Conservation (phyloP, 2,329 filamentous ascomycete species). For the Fusarium multiceps region DNA sequence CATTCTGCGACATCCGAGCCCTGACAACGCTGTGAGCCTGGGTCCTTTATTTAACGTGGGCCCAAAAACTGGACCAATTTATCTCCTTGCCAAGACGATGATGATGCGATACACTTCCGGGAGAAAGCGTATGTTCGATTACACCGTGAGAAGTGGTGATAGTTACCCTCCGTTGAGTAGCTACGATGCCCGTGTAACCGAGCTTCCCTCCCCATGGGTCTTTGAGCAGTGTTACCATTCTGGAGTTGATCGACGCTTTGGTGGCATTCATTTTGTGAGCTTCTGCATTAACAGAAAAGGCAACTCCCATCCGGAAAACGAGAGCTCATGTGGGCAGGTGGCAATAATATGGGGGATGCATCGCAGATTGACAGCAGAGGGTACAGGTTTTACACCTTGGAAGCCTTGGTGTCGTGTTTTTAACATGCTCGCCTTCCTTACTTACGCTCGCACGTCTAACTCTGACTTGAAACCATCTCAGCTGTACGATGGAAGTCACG, state of each 20-base stretch:
- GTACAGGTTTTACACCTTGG: not conserved
- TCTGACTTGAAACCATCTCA: slow-evolving; percentile 14
- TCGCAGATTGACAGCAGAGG: not conserved
- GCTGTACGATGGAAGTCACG: not conserved
- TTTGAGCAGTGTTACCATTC: slow-evolving; percentile 26
- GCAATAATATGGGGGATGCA: slow-evolving; percentile 41
- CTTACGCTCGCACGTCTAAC: not conserved
- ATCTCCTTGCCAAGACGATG: slow-evolving; percentile 22
- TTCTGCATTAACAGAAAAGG: slow-evolving; percentile 3
- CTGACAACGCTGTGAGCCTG: slow-evolving; percentile 17
- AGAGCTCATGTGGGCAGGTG: not conserved
- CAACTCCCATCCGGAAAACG: not conserved
- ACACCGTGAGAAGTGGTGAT: slow-evolving; percentile 1
- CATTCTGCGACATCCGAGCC: slow-evolving; percentile 36
- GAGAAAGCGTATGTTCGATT: not conserved
- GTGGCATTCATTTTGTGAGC: slow-evolving; percentile 38
- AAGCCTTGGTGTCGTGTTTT: slow-evolving; percentile 41
- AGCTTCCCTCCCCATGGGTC: slow-evolving; percentile 35
- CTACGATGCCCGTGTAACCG: slow-evolving; percentile 23
- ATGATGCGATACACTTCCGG: not conserved
- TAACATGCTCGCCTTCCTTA: slow-evolving; percentile 20
- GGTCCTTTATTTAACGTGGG: not conserved
- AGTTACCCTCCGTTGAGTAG: slow-evolving; percentile 32
- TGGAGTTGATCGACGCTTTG: slow-evolving; percentile 21
- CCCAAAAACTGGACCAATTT: slow-evolving; percentile 31